These are phyloP conservation scores for Russula virescens DNA, from an alignment of 768 basidiomycete genomes.

Conservation along the genomic window DNA sequence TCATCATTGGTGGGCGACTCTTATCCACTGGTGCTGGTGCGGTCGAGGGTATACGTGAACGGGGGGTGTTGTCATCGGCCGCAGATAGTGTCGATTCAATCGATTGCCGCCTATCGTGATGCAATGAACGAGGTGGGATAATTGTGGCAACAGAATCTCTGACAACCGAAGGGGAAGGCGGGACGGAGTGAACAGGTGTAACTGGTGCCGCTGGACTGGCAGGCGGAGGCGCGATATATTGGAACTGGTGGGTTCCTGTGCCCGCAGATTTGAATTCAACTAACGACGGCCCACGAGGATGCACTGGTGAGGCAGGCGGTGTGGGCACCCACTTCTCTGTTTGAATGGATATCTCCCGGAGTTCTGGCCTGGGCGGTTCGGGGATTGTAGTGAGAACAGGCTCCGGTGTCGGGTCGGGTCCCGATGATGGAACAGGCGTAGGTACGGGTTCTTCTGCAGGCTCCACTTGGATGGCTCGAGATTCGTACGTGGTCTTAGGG, in stretches of 20 bases:
- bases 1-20: constrained; percentile 80
- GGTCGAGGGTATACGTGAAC: constrained; percentile 61
- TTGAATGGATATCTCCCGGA: constrained; percentile 72
- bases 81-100: constrained; percentile 64
- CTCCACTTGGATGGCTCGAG: constrained; percentile 37
- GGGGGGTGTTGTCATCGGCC: constrained; percentile 41
- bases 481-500: constrained; percentile 46
- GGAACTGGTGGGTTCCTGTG: constrained; percentile 59
- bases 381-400: constrained; percentile 24
- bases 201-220: constrained; percentile 33
- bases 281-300: constrained; percentile 27
- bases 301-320: constrained; percentile 32
- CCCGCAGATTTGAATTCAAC: constrained; percentile 52
- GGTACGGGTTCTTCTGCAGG: constrained; percentile 25
- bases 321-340: constrained; percentile 65
- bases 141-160: constrained; percentile 51
- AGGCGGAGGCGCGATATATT: constrained; percentile 48
- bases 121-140: constrained; percentile 43
- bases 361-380: constrained; percentile 51
- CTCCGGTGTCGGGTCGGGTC: constrained; percentile 23
- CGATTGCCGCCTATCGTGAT: constrained; percentile 61
- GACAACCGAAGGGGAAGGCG: constrained; percentile 40
- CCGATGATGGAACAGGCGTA: neutral
- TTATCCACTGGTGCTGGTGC: constrained; percentile 58
- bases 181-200: constrained; percentile 32